Evolutionary conservation across 345 rosid species (phyloP).

Genomic region (Toxicodendron radicans): DNA sequence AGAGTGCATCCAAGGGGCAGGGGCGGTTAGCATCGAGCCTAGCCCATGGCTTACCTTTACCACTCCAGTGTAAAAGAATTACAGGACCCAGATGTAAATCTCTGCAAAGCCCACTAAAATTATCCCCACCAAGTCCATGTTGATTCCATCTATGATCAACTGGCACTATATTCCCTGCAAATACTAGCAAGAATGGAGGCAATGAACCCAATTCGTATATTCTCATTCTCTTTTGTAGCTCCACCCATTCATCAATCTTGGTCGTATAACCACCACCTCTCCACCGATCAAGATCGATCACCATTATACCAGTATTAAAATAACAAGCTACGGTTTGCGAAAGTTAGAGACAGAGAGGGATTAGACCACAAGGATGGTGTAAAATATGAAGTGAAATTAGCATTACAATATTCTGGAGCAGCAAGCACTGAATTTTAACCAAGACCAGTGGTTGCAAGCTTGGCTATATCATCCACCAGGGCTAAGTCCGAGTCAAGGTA

Average conservation of each 20-base stretch:
- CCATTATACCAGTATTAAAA: no score
- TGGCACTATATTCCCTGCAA: conserved; percentile 65
- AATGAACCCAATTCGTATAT: conserved; percentile 65
- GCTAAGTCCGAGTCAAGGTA: no score
- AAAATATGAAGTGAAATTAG: no score
- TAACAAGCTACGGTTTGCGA: conserved; percentile 31
- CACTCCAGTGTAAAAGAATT: no score
- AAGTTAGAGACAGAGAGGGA: conserved; percentile 59
- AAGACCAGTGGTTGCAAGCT: conserved; percentile 25
- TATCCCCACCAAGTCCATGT: conserved; percentile 31
- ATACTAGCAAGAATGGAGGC: conserved; percentile 74
- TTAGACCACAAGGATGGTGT: conserved; percentile 66
- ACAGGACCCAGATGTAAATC: conserved; percentile 39
- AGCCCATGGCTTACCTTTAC: no score
- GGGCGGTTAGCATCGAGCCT: no score
- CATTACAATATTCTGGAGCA: conserved; percentile 91
- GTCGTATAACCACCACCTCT: no score
- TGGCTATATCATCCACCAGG: no score
- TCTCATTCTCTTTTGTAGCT: no score
- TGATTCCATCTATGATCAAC: conserved; percentile 12
- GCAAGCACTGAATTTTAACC: conserved; percentile 59
- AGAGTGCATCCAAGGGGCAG: no score
- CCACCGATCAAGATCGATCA: no score
- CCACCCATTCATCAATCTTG: no score
- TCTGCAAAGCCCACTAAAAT: conserved; percentile 50